Conservation (phyloP, 202 grass and related monocot species). For the Panicum virgatum region DNA sequence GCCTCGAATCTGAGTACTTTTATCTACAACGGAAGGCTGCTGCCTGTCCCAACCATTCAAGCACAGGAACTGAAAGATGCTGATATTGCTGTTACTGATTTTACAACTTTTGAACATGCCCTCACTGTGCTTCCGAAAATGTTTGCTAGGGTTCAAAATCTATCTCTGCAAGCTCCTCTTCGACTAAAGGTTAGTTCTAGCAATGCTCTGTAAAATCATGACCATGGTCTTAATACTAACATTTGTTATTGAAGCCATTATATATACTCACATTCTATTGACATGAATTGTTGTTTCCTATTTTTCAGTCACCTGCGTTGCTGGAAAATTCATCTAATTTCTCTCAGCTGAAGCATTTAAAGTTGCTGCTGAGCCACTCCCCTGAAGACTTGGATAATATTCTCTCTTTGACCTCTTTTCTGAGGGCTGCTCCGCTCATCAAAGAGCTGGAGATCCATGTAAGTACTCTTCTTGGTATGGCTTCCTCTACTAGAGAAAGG, state of each 20-base stretch:
- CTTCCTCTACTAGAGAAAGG: background rate
- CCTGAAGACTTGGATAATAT: slow-evolving; percentile 10
- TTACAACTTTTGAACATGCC: background rate
- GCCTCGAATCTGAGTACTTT: background rate
- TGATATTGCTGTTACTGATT: background rate
- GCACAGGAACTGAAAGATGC: slow-evolving; percentile 3
- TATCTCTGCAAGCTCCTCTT: background rate
- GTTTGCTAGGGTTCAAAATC: slow-evolving; percentile 10
- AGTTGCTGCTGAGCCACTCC: background rate
- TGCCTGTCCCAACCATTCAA: background rate
- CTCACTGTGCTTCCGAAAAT: background rate
- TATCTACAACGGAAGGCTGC: background rate
- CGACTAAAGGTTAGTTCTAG: background rate
- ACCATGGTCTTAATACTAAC: background rate
- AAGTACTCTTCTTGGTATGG: background rate
- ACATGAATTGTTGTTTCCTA: background rate
- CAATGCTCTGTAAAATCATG: background rate
- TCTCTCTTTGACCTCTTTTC: slow-evolving; percentile 24
- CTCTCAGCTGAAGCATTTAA: slow-evolving; percentile 9
- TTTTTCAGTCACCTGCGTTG: background rate
- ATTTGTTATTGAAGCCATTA: background rate
- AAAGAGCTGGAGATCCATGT: slow-evolving; percentile 34
- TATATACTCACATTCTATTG: background rate
- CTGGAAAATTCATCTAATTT: slow-evolving; percentile 10
- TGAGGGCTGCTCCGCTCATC: slow-evolving; percentile 15